These are phyloP conservation scores for Arthrobotrys iridis DNA, from an alignment of 2,329 filamentous ascomycete genomes.

Conservation along the genomic window DNA sequence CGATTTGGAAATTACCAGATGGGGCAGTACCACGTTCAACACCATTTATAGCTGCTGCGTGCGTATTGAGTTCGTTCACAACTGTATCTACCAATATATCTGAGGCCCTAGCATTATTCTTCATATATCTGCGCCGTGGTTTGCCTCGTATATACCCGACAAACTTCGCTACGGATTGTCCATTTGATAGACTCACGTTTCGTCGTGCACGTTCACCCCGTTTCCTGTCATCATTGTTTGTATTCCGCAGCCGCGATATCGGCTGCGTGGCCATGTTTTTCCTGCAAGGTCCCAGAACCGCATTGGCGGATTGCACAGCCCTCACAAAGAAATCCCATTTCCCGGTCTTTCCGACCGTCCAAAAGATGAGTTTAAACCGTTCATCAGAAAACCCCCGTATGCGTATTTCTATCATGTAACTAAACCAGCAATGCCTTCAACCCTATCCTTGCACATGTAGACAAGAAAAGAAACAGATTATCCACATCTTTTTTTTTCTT, in stretches of 20 bases:
- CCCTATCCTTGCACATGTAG: background rate
- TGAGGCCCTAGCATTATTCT: background rate
- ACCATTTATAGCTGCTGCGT: too few relatives aligned
- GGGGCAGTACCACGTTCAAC: background rate
- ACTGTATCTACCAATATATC: constrained; percentile 11
- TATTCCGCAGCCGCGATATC: constrained; percentile 27
- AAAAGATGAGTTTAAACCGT: background rate
- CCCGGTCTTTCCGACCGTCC: background rate
- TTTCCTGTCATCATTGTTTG: constrained; percentile 1
- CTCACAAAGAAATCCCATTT: background rate
- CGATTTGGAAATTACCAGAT: constrained; percentile 25
- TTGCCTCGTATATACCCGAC: constrained; percentile 42
- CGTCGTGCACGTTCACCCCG: background rate
- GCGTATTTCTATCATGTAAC: background rate
- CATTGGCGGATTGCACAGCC: constrained; percentile 23
- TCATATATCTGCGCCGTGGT: constrained; percentile 47
- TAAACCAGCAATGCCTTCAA: background rate
- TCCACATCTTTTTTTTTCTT: too few relatives aligned
- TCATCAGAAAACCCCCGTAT: background rate
- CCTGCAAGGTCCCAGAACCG: constrained; percentile 34
- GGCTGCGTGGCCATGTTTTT: constrained; percentile 30
- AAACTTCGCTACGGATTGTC: constrained; percentile 8
- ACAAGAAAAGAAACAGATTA: background rate
- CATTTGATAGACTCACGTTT: background rate
- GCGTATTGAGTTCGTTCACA: too few relatives aligned